These are phyloP conservation scores for Artemisia tridentata DNA, from an alignment of 129 eudicot species.

Conservation along the genomic window DNA sequence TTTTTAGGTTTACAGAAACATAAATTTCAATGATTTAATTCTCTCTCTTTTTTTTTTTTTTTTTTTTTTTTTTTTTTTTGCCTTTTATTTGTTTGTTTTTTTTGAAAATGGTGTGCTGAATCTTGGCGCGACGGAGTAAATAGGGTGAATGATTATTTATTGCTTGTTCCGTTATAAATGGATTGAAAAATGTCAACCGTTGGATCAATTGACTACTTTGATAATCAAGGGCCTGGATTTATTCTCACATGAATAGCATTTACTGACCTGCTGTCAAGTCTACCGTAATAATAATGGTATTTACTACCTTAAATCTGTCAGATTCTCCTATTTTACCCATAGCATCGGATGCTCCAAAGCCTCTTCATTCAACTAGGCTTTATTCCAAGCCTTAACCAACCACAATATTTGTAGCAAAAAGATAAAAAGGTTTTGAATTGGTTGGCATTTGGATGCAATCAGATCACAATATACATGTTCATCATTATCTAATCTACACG, in stretches of 20 bases:
- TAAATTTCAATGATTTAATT: too few relatives aligned
- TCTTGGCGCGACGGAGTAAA: conserved; percentile 33
- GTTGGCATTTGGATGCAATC: too few relatives aligned
- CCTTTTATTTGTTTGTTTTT: too few relatives aligned
- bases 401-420: too few relatives aligned
- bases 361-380: too few relatives aligned
- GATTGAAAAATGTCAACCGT: conserved; percentile 21
- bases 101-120: conserved; percentile 1
- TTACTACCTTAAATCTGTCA: conserved; percentile 33
- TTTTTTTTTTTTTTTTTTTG: too few relatives aligned
- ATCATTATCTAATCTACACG: too few relatives aligned
- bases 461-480: too few relatives aligned
- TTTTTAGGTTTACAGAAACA: too few relatives aligned
- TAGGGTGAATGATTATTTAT: conserved; percentile 30
- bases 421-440: too few relatives aligned
- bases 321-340: conserved; percentile 28
- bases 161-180: conserved; percentile 31
- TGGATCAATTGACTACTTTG: conserved; percentile 21
- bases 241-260: conserved; percentile 16
- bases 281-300: conserved; percentile 23
- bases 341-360: conserved; percentile 29
- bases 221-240: conserved; percentile 21
- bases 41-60: too few relatives aligned
- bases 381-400: too few relatives aligned
- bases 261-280: conserved; percentile 37